Percentiles rank a stretch among this genome's conserved stretches.
These are phyloP conservation scores for Beauveria brongniartii DNA, from an alignment of 2,329 filamentous ascomycete species.

Conservation along the genomic window DNA sequence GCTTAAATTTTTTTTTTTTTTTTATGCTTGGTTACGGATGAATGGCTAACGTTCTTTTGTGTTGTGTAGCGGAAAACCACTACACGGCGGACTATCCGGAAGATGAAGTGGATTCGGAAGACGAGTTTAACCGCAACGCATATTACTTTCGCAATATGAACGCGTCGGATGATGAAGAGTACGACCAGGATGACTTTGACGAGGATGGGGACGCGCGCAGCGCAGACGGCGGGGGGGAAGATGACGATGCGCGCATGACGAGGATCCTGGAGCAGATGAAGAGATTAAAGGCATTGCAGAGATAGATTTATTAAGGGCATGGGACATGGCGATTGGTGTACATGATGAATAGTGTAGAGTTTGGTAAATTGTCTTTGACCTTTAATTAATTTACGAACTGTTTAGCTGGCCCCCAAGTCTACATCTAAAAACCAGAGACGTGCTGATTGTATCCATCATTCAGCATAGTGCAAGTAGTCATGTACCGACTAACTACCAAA, in stretches of 20 bases:
- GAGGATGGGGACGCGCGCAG: slow-evolving; percentile 17
- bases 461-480: neutral
- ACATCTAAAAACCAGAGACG: too few relatives aligned
- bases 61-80: slow-evolving; percentile 58
- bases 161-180: slow-evolving; percentile 49
- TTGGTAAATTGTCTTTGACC: neutral
- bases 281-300: neutral
- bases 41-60: slow-evolving; percentile 1
- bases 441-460: neutral
- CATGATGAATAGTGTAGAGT: too few relatives aligned
- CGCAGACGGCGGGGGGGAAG: slow-evolving; percentile 30
- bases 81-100: slow-evolving; percentile 76
- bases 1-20: slow-evolving; percentile 11
- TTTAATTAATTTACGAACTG: too few relatives aligned
- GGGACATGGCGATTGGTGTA: neutral
- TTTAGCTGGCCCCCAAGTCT: too few relatives aligned
- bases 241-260: slow-evolving; percentile 28
- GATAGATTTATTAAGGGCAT: neutral
- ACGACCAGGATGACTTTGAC: slow-evolving; percentile 31
- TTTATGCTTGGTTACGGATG: neutral
- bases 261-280: slow-evolving; percentile 31
- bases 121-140: slow-evolving; percentile 41
- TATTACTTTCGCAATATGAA: slow-evolving; percentile 47
- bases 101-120: slow-evolving; percentile 65
- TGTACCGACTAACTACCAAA: too few relatives aligned